phyloP scores from a whole-genome alignment of 352 stramenopile species.

The Blastocystis sp. region DNA sequence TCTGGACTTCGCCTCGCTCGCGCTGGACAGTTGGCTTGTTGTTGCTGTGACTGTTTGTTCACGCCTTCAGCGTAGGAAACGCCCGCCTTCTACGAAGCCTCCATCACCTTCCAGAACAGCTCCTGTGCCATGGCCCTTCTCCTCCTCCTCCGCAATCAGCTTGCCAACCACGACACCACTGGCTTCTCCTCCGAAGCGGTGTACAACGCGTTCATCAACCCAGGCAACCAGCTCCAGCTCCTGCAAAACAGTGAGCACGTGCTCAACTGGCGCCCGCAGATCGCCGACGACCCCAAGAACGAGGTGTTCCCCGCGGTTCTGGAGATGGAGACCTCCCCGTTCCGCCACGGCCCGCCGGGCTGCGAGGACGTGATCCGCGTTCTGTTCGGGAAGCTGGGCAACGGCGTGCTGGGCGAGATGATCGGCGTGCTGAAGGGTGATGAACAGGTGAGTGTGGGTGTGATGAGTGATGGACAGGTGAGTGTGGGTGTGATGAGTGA shows the following conservation, averaged over 20 bases:
- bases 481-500: too few species aligned
- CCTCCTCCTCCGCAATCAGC: neutral
- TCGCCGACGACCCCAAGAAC: neutral
- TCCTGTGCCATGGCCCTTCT: neutral
- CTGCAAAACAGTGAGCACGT: neutral
- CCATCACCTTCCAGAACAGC: neutral
- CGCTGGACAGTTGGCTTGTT: neutral
- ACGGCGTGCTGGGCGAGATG: neutral
- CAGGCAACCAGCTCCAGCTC: neutral
- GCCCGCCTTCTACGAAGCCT: neutral
- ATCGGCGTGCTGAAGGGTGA: neutral
- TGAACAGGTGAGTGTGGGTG: too few species aligned
- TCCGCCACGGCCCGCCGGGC: conserved; percentile 17
- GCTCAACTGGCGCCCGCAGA: neutral
- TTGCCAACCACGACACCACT: neutral
- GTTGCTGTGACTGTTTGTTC: neutral
- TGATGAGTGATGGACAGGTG: too few species aligned
- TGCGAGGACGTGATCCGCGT: conserved; percentile 5
- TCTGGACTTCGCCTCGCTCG: neutral
- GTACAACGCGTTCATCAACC: neutral
- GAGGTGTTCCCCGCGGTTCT: neutral
- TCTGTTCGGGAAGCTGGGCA: neutral
- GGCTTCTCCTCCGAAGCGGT: too few species aligned
- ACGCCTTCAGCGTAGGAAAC: neutral
- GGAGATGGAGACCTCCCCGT: conserved; percentile 8